phyloP scores from a whole-genome alignment of 257 asterid genomes.

The Knoxia roxburghii region DNA sequence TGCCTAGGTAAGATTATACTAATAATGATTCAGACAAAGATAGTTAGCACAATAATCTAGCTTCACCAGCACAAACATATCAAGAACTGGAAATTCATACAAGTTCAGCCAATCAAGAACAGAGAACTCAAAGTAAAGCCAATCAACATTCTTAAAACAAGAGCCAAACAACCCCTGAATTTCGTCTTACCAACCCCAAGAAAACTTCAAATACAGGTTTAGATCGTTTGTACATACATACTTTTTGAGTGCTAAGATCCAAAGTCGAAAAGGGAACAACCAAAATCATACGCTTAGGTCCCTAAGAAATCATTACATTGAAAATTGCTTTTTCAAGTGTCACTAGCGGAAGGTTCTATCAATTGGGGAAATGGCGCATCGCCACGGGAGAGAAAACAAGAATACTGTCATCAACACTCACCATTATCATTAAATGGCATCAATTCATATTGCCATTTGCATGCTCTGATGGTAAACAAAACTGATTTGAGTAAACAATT shows the following conservation, averaged over 20 bases:
- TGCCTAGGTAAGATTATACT: not conserved
- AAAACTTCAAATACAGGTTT: not conserved
- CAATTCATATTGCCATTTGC: not conserved
- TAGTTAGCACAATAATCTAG: not conserved
- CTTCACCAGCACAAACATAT: not conserved
- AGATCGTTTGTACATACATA: not conserved
- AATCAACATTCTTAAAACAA: not conserved
- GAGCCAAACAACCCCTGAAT: no score
- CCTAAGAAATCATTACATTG: no score
- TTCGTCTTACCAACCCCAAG: constrained; percentile 1
- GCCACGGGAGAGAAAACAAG: no score
- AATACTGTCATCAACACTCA: not conserved
- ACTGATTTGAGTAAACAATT: not conserved
- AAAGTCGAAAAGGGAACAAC: no score
- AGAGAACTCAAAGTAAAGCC: no score
- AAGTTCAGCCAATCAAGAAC: not conserved
- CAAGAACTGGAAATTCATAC: not conserved
- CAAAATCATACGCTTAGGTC: no score
- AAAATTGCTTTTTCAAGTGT: no score
- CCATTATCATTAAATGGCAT: not conserved
- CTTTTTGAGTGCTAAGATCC: no score
- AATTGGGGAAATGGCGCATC: no score
- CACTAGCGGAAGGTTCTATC: no score
- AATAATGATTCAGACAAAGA: not conserved
- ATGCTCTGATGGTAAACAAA: not conserved